Evolutionary conservation across 768 basidiomycete species (phyloP), one percentile per base, ranked within the genome.

Genomic region (Suillus hirtellus): DNA sequence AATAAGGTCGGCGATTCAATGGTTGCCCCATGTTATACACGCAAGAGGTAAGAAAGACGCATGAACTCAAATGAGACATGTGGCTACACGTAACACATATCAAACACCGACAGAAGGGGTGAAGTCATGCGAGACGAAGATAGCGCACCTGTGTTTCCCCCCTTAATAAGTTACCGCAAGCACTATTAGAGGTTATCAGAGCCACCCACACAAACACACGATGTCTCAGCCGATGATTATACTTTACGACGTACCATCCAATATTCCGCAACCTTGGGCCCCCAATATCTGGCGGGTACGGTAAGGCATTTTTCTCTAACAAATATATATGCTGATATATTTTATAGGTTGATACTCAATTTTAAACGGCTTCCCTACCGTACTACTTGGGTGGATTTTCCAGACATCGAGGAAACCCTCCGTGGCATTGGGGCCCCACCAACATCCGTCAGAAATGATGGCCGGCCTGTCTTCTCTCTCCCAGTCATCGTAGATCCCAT

Each of bases 281-380:
- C 90, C 90, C 35, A 89, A 89, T 65, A 77, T 88, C 35, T 91
- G 89, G 89, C 81, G 88, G 50, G 82, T 92, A 65, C 78, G 90
- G 89, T 86, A 60, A 38, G 77, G 61, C 17, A 15, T 12, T 65
- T 14, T 43, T n/a, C 37, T 34, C 19, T 31, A 9, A 14, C 27
- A 34, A 10, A 9, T 55, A 9, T 12, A 35, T 54, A 61, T 14
- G 10, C 44, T 15, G n/a, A 62, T 19, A 50, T 60, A 24, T 50
- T 47, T n/a, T 17, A 7, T 49, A 90, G 89, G 54, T 84, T 90
- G 59, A 85, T 90, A 50, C 77, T 92, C n/a, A 92, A 92, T 70
- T 91, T 84, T 70, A 92, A 92, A 70, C 82, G 86, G 4, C 81
- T 93, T 8, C 84, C 80, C 0, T 89, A 92, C 70, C 82, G 81